These are phyloP conservation scores for Saturnispora hagleri DNA, from an alignment of 805 yeast genomes.

Conservation along the genomic window DNA sequence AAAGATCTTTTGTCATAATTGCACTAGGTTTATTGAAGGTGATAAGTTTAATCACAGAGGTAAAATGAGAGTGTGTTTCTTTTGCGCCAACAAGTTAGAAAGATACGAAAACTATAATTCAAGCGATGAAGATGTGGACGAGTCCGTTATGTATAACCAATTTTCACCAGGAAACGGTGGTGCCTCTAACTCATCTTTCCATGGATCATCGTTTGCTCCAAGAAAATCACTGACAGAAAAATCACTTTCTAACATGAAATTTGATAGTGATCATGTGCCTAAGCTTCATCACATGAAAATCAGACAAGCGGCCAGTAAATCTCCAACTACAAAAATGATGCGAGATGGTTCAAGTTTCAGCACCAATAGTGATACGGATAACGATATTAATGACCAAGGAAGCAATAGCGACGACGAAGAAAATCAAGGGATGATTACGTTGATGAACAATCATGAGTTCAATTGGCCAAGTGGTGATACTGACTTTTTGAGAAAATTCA, in stretches of 20 bases:
- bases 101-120: constrained; percentile 60
- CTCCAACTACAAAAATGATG: not conserved
- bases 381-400: not conserved
- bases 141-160: not conserved
- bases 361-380: not conserved
- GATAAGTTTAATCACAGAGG: constrained; percentile 55
- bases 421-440: constrained; percentile 19
- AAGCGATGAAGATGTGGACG: constrained; percentile 38
- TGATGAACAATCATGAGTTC: constrained; percentile 25
- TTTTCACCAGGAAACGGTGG: constrained; percentile 1
- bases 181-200: not conserved
- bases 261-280: not conserved
- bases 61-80: constrained; percentile 65
- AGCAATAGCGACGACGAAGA: not conserved
- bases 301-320: not conserved
- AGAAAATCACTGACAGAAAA: not conserved
- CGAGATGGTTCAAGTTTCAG: not conserved
- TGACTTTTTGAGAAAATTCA: not conserved
- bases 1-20: constrained; percentile 80
- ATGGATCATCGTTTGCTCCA: constrained; percentile 2
- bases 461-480: constrained; percentile 21
- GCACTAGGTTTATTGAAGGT: constrained; percentile 68
- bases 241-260: not conserved
- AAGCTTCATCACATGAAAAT: constrained; percentile 4
- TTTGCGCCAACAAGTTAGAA: constrained; percentile 55